Percentiles rank a stretch among this genome's conserved stretches.
Evolutionary conservation across 441 rosid species (phyloP).

Genomic region (Viola pubescens): DNA sequence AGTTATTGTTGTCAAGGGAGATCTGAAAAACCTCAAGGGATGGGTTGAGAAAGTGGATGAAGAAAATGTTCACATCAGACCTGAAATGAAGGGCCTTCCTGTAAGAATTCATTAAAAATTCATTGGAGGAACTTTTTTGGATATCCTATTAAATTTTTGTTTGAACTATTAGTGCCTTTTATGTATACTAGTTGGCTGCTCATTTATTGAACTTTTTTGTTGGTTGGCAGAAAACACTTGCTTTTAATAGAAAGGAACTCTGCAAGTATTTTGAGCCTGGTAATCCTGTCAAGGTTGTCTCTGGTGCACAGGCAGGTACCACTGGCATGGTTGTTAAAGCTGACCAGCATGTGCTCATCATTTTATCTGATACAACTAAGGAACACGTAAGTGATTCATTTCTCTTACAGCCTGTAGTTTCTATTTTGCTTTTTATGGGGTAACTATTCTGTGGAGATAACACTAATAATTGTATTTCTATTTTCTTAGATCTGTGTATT

Average conservation of each 20-base stretch:
- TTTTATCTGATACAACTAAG: slow-evolving; percentile 90
- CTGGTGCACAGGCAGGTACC: slow-evolving; percentile 91
- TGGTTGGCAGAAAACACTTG: slow-evolving; percentile 66
- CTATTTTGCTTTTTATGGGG: neutral
- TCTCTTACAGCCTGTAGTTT: neutral
- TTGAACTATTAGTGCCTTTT: neutral
- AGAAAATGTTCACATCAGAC: slow-evolving; percentile 80
- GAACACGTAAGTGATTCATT: slow-evolving; percentile 61
- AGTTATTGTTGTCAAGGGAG: slow-evolving; percentile 88
- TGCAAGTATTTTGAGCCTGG: slow-evolving; percentile 98
- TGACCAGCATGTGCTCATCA: slow-evolving; percentile 88
- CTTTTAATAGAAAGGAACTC: slow-evolving; percentile 79
- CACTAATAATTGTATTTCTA: slow-evolving; percentile 12
- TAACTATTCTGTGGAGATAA: neutral
- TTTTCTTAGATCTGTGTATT: slow-evolving; percentile 65
- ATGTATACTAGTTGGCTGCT: neutral
- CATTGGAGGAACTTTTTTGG: neutral
- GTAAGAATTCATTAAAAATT: slow-evolving; percentile 62
- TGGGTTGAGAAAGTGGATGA: slow-evolving; percentile 99
- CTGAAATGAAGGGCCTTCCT: slow-evolving; percentile 91
- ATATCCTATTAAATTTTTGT: neutral
- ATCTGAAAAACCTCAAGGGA: slow-evolving; percentile 88
- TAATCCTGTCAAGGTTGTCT: slow-evolving; percentile 92
- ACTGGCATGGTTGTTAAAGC: slow-evolving; percentile 99
- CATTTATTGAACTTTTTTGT: slow-evolving; percentile 15